Conservation (phyloP, 2,329 filamentous ascomycete genomes). For the Teratosphaeria epicoccoides region DNA sequence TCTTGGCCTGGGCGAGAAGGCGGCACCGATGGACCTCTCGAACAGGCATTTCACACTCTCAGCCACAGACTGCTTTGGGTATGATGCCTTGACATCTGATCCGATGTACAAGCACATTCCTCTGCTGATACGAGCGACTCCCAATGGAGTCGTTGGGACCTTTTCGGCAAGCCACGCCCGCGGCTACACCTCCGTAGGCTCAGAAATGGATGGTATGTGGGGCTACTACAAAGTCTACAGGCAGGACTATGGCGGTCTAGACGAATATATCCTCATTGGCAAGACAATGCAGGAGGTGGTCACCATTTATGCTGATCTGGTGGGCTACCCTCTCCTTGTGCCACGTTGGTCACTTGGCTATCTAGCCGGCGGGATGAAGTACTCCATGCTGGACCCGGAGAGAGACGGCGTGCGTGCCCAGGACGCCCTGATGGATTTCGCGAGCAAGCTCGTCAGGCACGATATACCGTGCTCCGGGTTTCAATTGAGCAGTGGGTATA, state of each 20-base stretch:
- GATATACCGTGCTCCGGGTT: slow-evolving; percentile 62
- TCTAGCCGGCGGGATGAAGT: slow-evolving; percentile 56
- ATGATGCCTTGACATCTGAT: slow-evolving; percentile 60
- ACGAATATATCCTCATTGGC: slow-evolving; percentile 60
- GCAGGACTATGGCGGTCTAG: slow-evolving; percentile 60
- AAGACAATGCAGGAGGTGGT: slow-evolving; percentile 57
- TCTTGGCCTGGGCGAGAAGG: slow-evolving; percentile 61
- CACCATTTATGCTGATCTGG: slow-evolving; percentile 53
- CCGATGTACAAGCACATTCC: slow-evolving; percentile 69
- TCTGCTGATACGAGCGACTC: slow-evolving; percentile 57
- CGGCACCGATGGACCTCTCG: slow-evolving; percentile 61
- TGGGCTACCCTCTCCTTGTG: slow-evolving; percentile 56
- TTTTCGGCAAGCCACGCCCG: slow-evolving; percentile 58
- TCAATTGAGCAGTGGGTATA: slow-evolving; percentile 65
- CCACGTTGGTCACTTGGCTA: slow-evolving; percentile 66
- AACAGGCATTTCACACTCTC: slow-evolving; percentile 56
- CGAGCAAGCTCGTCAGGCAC: slow-evolving; percentile 49
- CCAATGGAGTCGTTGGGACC: slow-evolving; percentile 52
- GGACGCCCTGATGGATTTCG: slow-evolving; percentile 51
- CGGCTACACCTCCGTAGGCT: slow-evolving; percentile 55
- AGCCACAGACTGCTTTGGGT: slow-evolving; percentile 62
- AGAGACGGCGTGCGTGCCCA: slow-evolving; percentile 28
- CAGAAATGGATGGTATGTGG: slow-evolving; percentile 67
- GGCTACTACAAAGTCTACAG: slow-evolving; percentile 64
- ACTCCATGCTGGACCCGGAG: slow-evolving; percentile 47